Base-by-base conservation (phyloP, 768 basidiomycete species). In the Cystobasidium onofrii region DNA sequence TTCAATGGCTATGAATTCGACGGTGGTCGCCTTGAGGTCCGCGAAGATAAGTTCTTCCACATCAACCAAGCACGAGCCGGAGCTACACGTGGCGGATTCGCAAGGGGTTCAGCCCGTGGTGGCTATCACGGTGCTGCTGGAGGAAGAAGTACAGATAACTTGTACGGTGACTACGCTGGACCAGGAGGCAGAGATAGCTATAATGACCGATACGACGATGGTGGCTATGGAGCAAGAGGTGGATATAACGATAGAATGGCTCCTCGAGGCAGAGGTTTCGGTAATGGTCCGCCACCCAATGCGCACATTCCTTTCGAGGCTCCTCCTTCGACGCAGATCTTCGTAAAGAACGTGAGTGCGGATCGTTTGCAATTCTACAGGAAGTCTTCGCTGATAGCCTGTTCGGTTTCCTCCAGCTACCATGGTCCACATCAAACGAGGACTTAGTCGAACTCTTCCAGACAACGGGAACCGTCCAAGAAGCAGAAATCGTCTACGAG, bases 361-460 rank as follows among this genome's bases (percentile, higher is more conserved):
- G 1, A 1, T 64, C 7, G 33, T 39, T 15, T 39, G 39, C 6
- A 55, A 23, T 27, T n/a, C n/a, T n/a, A n/a, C n/a, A n/a, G n/a
- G n/a, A n/a, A n/a, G n/a, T n/a, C n/a, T n/a, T n/a, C n/a, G n/a
- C n/a, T n/a, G n/a, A n/a, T n/a, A n/a, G n/a, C n/a, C n/a, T n/a
- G n/a, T n/a, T n/a, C n/a, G n/a, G n/a, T n/a, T n/a, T n/a, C n/a
- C n/a, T n/a, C n/a, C 41, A 98, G 95, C 83, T 99, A 20, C 95
- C 95, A 0, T 99, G 94, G 94, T 97, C 95, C 12, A 99, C 95
- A 55, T 93, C 95, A 7, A 97, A 99, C 80, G 95, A 99, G 80
- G 95, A 99, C 80, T 83, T 99, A 54, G 94, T 99, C 25, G 95
- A 99, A 82, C 82, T 99, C 23, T 99, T 99, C 78, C 94, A 97